phyloP scores from a whole-genome alignment of 768 basidiomycete species.

The Dacryopinax primogenitus region DNA sequence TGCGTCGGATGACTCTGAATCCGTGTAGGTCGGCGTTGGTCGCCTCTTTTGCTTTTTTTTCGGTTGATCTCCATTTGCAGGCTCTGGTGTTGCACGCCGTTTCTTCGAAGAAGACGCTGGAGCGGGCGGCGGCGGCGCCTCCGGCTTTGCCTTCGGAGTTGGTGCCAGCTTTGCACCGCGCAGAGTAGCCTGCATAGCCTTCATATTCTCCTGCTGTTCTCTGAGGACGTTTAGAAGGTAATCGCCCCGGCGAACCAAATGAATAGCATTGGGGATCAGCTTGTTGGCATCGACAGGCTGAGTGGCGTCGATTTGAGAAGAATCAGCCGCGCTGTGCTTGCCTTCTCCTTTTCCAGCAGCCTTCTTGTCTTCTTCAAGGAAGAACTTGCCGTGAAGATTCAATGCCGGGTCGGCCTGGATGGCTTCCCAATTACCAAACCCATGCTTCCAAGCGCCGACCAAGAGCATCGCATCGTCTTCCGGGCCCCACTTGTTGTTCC shows the following conservation, averaged over 20 bases:
- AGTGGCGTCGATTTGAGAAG: slow-evolving; percentile 28
- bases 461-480: slow-evolving; percentile 90
- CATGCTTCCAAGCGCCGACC: slow-evolving; percentile 83
- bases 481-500: slow-evolving; percentile 91
- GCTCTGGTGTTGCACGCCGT: slow-evolving; percentile 52
- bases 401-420: slow-evolving; percentile 82
- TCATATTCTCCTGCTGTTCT: slow-evolving; percentile 82
- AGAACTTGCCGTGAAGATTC: slow-evolving; percentile 82
- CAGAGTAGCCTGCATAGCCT: slow-evolving; percentile 71
- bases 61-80: slow-evolving; percentile 18
- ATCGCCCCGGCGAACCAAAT: slow-evolving; percentile 92
- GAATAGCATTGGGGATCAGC: slow-evolving; percentile 93
- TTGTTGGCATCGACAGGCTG: slow-evolving; percentile 32
- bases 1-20: slow-evolving; percentile 80
- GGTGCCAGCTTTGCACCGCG: slow-evolving; percentile 23
- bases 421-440: slow-evolving; percentile 93
- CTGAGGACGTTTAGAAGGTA: slow-evolving; percentile 73
- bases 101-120: slow-evolving; percentile 52
- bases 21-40: slow-evolving; percentile 93
- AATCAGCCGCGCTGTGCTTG: slow-evolving; percentile 34
- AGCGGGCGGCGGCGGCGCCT: slow-evolving; percentile 14
- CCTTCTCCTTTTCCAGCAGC: slow-evolving; percentile 37
- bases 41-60: slow-evolving; percentile 67
- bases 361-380: slow-evolving; percentile 96
- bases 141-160: slow-evolving; percentile 50